phyloP scores from a whole-genome alignment of 441 rosid species.

The Euphorbia corollata region DNA sequence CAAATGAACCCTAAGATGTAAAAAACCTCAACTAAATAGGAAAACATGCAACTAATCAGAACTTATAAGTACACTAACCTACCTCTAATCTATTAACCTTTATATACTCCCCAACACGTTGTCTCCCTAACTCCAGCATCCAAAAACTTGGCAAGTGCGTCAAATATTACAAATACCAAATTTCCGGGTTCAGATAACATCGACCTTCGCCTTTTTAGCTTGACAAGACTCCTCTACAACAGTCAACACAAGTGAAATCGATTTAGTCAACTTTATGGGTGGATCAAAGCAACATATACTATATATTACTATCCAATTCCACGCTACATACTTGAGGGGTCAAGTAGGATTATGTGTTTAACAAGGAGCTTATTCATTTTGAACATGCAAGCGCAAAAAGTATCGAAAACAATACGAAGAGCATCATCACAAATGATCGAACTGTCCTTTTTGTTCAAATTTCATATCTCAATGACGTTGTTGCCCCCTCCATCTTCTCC shows the following conservation, averaged over 20 bases:
- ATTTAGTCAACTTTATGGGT: not conserved
- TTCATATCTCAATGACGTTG: too few relatives aligned
- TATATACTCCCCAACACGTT: constrained; percentile 30
- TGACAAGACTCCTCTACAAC: constrained; percentile 59
- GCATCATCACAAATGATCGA: constrained; percentile 90
- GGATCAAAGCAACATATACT: not conserved
- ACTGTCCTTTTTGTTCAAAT: too few relatives aligned
- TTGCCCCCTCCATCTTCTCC: too few relatives aligned
- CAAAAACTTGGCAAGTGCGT: constrained; percentile 26
- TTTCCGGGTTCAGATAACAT: constrained; percentile 35
- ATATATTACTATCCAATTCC: not conserved
- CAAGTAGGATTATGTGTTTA: constrained; percentile 80
- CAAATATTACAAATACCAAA: constrained; percentile 21
- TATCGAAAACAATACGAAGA: constrained; percentile 73
- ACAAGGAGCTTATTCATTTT: constrained; percentile 90
- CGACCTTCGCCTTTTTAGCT: constrained; percentile 56
- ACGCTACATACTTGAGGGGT: constrained; percentile 53
- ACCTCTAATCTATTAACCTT: constrained; percentile 30
- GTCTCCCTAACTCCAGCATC: constrained; percentile 23
- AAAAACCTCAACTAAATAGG: too few relatives aligned
- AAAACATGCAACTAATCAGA: too few relatives aligned
- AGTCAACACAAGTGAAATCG: constrained; percentile 9
- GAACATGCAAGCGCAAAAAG: constrained; percentile 95
- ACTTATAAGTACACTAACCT: too few relatives aligned
- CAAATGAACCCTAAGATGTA: too few relatives aligned